A percentile compares a stretch with the other conserved stretches of the same genome.
phyloP scores from a whole-genome alignment of 2,329 filamentous ascomycete genomes.

The Balansia obtecta region DNA sequence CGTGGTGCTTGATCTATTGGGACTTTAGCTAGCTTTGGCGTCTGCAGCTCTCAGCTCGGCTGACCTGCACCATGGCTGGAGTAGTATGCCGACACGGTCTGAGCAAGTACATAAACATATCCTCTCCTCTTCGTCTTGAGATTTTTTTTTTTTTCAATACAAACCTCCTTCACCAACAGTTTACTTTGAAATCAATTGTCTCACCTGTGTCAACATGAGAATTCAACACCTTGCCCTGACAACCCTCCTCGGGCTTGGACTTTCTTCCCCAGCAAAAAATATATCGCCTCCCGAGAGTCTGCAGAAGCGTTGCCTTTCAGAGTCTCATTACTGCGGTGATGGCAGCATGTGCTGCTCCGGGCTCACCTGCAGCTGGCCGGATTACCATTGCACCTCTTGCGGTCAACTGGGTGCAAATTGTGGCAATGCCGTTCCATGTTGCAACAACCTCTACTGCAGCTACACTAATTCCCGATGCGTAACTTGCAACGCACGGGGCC shows the following conservation, averaged over 20 bases:
- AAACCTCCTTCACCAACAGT: background rate
- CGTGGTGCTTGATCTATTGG: background rate
- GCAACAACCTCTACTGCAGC: conserved; percentile 1
- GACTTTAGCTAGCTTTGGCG: background rate
- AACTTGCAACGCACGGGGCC: background rate
- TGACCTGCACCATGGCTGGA: background rate
- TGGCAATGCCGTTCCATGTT: conserved; percentile 2
- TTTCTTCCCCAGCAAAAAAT: background rate
- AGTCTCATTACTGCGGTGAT: conserved; percentile 1
- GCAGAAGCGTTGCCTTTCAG: background rate
- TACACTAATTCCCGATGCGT: background rate
- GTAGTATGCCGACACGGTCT: background rate
- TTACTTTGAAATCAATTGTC: background rate
- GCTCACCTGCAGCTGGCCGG: conserved; percentile 4
- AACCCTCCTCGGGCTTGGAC: background rate
- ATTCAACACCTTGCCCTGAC: background rate
- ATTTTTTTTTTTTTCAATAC: no score
- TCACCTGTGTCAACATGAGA: background rate
- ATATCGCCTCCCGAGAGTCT: background rate
- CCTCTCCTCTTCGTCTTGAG: background rate
- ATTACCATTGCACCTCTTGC: background rate
- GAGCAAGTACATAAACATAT: background rate
- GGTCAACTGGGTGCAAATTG: background rate
- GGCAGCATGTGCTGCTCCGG: background rate
- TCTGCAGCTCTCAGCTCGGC: background rate